phyloP scores from a whole-genome alignment of 768 basidiomycete genomes.

The Lactarius sp. region DNA sequence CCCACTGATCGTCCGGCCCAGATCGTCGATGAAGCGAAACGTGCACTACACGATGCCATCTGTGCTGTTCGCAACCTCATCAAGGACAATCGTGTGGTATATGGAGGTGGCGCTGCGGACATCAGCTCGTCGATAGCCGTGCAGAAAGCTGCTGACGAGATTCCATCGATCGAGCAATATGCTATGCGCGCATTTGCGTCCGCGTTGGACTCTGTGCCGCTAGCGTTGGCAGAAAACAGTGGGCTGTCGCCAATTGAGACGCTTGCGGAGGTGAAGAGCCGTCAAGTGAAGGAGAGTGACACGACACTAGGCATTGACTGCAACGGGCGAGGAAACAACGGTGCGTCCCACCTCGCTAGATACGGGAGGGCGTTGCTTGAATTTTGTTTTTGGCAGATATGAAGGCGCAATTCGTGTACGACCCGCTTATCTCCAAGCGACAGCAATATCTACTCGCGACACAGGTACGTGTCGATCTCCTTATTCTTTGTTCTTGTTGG shows the following conservation, averaged over 20 bases:
- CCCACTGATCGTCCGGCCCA: conserved; percentile 32
- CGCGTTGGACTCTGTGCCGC: conserved; percentile 90
- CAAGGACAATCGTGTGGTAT: conserved; percentile 93
- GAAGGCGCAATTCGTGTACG: conserved; percentile 96
- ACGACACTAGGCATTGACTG: conserved; percentile 92
- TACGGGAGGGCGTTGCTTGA: not conserved
- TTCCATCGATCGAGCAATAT: conserved; percentile 97
- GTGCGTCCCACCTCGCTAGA: conserved; percentile 39
- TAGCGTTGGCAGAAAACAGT: conserved; percentile 97
- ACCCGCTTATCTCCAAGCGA: conserved; percentile 94
- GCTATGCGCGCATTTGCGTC: conserved; percentile 99
- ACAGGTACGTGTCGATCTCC: conserved; percentile 50
- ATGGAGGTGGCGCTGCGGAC: conserved; percentile 97
- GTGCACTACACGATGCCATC: conserved; percentile 94
- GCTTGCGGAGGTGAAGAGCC: conserved; percentile 89
- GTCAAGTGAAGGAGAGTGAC: conserved; percentile 84
- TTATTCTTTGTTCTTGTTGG: conserved; percentile 2
- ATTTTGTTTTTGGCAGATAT: conserved; percentile 66
- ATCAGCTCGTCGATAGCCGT: conserved; percentile 94
- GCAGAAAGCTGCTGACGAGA: conserved; percentile 93
- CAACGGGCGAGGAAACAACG: conserved; percentile 77
- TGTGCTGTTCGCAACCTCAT: conserved; percentile 96
- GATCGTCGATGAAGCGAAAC: conserved; percentile 99
- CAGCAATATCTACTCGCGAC: conserved; percentile 98
- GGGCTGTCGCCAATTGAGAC: conserved; percentile 96